Base-by-base conservation (phyloP, 805 yeast species). In the Pichia scutulata region DNA sequence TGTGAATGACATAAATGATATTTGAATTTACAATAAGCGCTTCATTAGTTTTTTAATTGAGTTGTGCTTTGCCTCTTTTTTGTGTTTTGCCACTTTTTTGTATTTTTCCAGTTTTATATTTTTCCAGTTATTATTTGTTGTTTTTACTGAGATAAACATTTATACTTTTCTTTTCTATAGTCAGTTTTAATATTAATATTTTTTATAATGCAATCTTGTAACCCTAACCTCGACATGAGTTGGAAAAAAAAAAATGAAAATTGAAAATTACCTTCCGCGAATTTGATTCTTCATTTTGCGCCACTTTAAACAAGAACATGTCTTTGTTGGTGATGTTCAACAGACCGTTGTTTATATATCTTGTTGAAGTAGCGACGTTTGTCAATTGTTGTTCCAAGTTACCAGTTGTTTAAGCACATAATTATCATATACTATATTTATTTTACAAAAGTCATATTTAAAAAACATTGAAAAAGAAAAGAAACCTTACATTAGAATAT, bases 1-100 rank as follows among this genome's bases (percentile, higher is more conserved):
- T 25, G 59, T 64, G 43, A 57, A 60, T 26, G 54, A 56, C 39
- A 47, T 63, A 10, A 60, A 59, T 51, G 64, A 62, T 4, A 22
- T 8, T 10, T 7, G 30, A 28, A 10, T 28, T 12, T 28, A 9
- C 13, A 7, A 9, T 28, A 13, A 10, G 3, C 30, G 4, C 10
- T 7, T 7, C 30, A 28, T 37, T 50, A 19, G 37, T n/a, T 24
- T 21, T 30, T 43, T 8, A 14, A 9, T 43, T 30, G 24, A 33
- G 5, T 18, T 41, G 7, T 26, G 14, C 12, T 22, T 40, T 25
- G 22, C 2, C 6, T 19, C 7, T 16, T 43, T 43, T 41, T 22
- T 16, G 25, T 37, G 6, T 39, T 39, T 21, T 25, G 12, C 41
- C 12, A 5, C 21, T 39, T 12, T 24, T 24, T 22, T 41, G 43